Evolutionary conservation across 2,329 filamentous ascomycete species (phyloP).

Genomic region (Harringtonia lauricola): DNA sequence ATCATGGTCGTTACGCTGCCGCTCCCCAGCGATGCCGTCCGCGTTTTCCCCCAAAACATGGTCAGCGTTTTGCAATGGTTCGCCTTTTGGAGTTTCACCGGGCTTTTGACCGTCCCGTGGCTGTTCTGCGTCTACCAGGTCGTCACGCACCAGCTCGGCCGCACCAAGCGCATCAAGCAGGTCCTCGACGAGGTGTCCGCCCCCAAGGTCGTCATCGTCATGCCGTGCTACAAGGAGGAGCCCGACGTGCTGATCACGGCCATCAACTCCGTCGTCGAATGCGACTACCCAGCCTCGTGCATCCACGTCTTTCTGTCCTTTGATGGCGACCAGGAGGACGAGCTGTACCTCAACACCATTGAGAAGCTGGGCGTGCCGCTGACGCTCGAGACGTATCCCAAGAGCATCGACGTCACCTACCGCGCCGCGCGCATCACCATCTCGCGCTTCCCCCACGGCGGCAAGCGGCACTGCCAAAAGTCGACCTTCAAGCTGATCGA

Average conservation of each 20-base stretch:
- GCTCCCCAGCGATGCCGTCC: slow-evolving; percentile 59
- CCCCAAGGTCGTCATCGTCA: slow-evolving; percentile 89
- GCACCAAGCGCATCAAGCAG: slow-evolving; percentile 70
- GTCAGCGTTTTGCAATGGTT: slow-evolving; percentile 80
- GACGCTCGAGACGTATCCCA: slow-evolving; percentile 67
- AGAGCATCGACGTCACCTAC: slow-evolving; percentile 84
- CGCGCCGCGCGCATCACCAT: slow-evolving; percentile 75
- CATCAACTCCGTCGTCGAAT: slow-evolving; percentile 83
- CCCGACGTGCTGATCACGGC: slow-evolving; percentile 75
- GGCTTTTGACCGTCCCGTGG: slow-evolving; percentile 79
- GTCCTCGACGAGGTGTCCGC: slow-evolving; percentile 75
- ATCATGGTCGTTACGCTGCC: slow-evolving; percentile 92
- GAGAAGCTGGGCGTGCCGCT: slow-evolving; percentile 73
- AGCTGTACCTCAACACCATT: slow-evolving; percentile 79
- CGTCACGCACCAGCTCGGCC: slow-evolving; percentile 75
- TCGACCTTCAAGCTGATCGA: slow-evolving; percentile 88
- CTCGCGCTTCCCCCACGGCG: slow-evolving; percentile 84
- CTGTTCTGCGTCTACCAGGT: slow-evolving; percentile 87
- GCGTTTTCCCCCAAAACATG: slow-evolving; percentile 59
- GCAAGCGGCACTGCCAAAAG: slow-evolving; percentile 91
- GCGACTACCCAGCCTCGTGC: slow-evolving; percentile 85
- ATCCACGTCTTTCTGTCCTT: slow-evolving; percentile 94
- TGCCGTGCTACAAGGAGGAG: slow-evolving; percentile 93
- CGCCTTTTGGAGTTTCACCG: slow-evolving; percentile 86
- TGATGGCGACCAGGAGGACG: slow-evolving; percentile 80